phyloP scores from a whole-genome alignment of 2,329 filamentous ascomycete genomes.

The Sclerotinia glacialis region DNA sequence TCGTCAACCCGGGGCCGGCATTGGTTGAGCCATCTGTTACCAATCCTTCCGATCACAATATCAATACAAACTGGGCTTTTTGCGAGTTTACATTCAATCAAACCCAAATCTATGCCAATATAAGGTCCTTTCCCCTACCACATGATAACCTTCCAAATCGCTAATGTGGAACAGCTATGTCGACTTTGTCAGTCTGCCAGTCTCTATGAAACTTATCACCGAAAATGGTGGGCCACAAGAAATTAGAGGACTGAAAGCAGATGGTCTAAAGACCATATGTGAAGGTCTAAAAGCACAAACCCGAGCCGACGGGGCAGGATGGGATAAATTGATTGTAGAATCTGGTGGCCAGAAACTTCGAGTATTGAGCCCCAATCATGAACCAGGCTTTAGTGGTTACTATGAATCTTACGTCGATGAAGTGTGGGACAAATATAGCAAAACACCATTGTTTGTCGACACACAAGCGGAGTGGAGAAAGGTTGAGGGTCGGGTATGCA shows the following conservation, averaged over 20 bases:
- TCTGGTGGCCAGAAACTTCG: conserved; percentile 40
- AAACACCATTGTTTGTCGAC: conserved; percentile 54
- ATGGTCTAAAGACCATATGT: conserved; percentile 57
- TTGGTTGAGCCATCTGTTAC: conserved; percentile 73
- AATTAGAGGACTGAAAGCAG: conserved; percentile 53
- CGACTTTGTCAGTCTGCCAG: conserved; percentile 69
- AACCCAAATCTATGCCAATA: conserved; percentile 62
- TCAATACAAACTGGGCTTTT: conserved; percentile 62
- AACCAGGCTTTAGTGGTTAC: conserved; percentile 42
- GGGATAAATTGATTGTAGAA: conserved; percentile 54
- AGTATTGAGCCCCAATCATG: conserved; percentile 45
- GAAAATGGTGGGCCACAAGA: conserved; percentile 46
- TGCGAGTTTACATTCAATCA: conserved; percentile 67
- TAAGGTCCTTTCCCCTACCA: conserved; percentile 40
- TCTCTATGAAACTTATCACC: conserved; percentile 52
- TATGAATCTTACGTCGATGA: conserved; percentile 47
- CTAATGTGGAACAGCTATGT: conserved; percentile 53
- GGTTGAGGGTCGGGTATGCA: conserved; percentile 48
- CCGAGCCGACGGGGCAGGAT: conserved; percentile 53
- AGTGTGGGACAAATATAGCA: conserved; percentile 44
- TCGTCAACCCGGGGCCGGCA: conserved; percentile 64
- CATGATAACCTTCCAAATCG: not conserved
- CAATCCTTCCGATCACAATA: conserved; percentile 63
- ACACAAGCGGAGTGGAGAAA: conserved; percentile 59
- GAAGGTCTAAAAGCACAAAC: conserved; percentile 55